phyloP scores from a whole-genome alignment of 257 asterid species.

The Solanum habrochaites region DNA sequence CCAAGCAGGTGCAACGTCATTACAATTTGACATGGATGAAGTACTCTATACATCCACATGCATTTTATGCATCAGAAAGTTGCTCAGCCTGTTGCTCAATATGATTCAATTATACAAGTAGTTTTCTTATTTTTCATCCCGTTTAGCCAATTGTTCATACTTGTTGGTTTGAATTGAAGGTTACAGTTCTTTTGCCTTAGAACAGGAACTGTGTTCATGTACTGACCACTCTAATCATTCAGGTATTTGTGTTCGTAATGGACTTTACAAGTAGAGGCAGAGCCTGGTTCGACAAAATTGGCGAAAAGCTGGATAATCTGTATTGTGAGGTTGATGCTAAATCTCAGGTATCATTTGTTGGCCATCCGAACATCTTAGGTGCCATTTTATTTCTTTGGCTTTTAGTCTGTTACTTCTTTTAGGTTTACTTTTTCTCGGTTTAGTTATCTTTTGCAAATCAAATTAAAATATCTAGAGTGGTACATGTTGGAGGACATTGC shows the following conservation, averaged over 20 bases:
- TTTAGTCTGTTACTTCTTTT: not conserved
- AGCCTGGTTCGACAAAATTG: slow-evolving; percentile 5
- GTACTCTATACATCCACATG: not conserved
- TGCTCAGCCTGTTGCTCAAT: not conserved
- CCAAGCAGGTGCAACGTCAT: not conserved
- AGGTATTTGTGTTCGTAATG: not conserved
- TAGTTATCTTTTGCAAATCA: not conserved
- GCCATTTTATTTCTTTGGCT: not conserved
- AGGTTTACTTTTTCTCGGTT: not conserved
- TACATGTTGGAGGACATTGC: not conserved
- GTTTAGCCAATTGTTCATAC: not conserved
- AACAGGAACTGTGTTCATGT: not conserved
- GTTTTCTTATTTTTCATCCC: not conserved
- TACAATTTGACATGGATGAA: not conserved
- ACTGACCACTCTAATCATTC: not conserved
- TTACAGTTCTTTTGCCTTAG: not conserved
- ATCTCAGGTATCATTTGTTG: slow-evolving; percentile 6
- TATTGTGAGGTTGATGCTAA: slow-evolving; percentile 1
- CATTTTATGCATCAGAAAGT: not conserved
- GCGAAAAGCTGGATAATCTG: slow-evolving; percentile 5
- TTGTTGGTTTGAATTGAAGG: not conserved
- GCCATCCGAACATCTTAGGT: not conserved
- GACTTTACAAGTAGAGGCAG: not conserved
- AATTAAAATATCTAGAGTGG: not conserved
- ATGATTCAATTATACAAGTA: not conserved